These are phyloP conservation scores for Mycena albidolilacea DNA, from an alignment of 768 basidiomycete species.

Conservation along the genomic window DNA sequence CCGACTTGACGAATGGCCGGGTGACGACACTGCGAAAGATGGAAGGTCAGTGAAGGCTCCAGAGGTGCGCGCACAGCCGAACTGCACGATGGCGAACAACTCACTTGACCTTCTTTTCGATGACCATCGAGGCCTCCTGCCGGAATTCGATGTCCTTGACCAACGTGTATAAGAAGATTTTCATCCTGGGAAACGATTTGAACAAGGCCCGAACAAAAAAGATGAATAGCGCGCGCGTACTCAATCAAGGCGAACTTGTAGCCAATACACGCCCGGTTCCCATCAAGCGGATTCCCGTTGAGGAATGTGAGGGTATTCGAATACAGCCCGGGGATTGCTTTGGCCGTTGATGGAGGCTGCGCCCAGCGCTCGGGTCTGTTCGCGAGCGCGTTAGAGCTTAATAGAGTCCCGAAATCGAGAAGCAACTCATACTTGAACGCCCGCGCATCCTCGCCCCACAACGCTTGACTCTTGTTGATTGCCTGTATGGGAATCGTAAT, in stretches of 20 bases:
- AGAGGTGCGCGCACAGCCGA: conserved; percentile 9
- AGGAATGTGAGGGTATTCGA: conserved; percentile 71
- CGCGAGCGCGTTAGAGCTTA: conserved; percentile 43
- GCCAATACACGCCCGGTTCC: conserved; percentile 73
- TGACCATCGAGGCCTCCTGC: conserved; percentile 64
- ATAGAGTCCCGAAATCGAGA: conserved; percentile 37
- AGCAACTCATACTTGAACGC: conserved; percentile 64
- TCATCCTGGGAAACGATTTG: conserved; percentile 61
- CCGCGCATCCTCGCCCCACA: conserved; percentile 80
- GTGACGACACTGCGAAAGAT: conserved; percentile 61
- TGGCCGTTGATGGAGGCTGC: conserved; percentile 52
- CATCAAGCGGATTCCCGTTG: conserved; percentile 63
- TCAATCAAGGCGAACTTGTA: conserved; percentile 73
- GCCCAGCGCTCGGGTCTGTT: conserved; percentile 69
- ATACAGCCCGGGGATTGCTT: conserved; percentile 66
- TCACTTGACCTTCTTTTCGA: conserved; percentile 78
- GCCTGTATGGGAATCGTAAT: conserved; percentile 73
- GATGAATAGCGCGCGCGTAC: conserved; percentile 52
- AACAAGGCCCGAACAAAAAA: conserved; percentile 31
- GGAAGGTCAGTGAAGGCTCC: conserved; percentile 22
- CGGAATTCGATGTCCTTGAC: conserved; percentile 70
- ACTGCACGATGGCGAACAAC: conserved; percentile 46
- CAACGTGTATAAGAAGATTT: conserved; percentile 72
- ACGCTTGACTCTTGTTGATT: conserved; percentile 65
- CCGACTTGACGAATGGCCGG: conserved; percentile 71